phyloP scores from a whole-genome alignment of 257 asterid species.

The Cordia subcordata region DNA sequence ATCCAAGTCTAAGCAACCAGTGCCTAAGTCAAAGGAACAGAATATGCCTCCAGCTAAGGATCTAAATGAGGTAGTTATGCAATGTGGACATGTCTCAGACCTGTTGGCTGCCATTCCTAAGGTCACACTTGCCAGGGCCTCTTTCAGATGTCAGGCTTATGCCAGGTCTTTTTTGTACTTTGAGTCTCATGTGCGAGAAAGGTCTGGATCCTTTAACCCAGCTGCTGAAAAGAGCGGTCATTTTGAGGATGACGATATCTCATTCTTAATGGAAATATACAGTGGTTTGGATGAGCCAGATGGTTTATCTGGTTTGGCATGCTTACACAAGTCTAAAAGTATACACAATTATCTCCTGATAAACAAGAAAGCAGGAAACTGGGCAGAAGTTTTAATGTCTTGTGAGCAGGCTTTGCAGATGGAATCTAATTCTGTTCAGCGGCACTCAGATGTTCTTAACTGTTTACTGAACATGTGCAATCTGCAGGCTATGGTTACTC shows the following conservation, averaged over 20 bases:
- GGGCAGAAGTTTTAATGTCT: slow-evolving; percentile 96
- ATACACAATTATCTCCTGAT: slow-evolving; percentile 85
- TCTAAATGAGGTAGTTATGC: slow-evolving; percentile 59
- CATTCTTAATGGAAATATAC: slow-evolving; percentile 83
- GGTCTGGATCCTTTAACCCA: slow-evolving; percentile 89
- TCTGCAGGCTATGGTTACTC: slow-evolving; percentile 92
- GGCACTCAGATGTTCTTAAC: slow-evolving; percentile 94
- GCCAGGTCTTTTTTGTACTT: slow-evolving; percentile 89
- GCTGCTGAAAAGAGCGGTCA: slow-evolving; percentile 78
- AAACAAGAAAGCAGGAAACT: slow-evolving; percentile 88
- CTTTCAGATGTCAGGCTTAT: slow-evolving; percentile 95
- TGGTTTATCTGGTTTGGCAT: slow-evolving; percentile 92
- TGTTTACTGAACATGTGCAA: slow-evolving; percentile 92
- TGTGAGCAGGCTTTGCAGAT: slow-evolving; percentile 97
- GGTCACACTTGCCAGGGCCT: slow-evolving; percentile 85
- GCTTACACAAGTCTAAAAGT: slow-evolving; percentile 76
- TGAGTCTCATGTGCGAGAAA: slow-evolving; percentile 80
- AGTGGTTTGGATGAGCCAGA: slow-evolving; percentile 94
- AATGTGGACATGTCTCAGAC: slow-evolving; percentile 76
- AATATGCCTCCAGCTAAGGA: slow-evolving; percentile 29
- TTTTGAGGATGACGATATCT: slow-evolving; percentile 86
- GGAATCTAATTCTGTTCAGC: slow-evolving; percentile 79
- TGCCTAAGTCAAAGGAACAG: slow-evolving; percentile 56
- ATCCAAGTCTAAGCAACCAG: slow-evolving; percentile 51
- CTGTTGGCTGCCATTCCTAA: slow-evolving; percentile 88